Base-by-base conservation (phyloP, 2,329 filamentous ascomycete species). In the Ascochyta viciae-villosae region DNA sequence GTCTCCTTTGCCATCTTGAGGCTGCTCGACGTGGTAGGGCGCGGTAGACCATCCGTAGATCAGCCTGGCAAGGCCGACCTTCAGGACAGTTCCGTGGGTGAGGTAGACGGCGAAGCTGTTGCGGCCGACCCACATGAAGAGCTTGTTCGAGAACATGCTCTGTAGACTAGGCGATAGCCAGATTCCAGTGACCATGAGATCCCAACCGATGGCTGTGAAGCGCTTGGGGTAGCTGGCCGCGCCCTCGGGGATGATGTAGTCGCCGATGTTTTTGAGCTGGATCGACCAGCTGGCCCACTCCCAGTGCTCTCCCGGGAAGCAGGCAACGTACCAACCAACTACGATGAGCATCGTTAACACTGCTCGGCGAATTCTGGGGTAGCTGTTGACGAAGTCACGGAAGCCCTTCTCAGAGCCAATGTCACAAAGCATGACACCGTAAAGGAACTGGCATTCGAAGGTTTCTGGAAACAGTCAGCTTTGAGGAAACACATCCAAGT, bases 71-170 rank as follows among this genome's bases (percentile, higher is more conserved):
- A 82, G 77, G 1, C 83, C 77, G 2, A 80, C 81, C 19, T 82
- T 80, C 41, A 85, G 68, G 15, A 85, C 76, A 0, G 82, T 83
- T 42, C 82, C 82, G 65, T 85, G 82, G 9, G 80, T 76, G 12
- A 85, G 78, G 63, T 85, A 85, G 4, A 85, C 82, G 23, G 82
- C 82, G 56, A 84, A 84, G 49, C 80, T 82, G 67, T 83, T 81
- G 56, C 79, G 77, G n/a, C 82, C 82, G 3, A 84, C 73, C 81
- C 81, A 84, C 55, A 83, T 79, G 33, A 84, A 79, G 2, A 81
- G 61, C 26, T 77, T 76, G 67, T 81, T 81, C 4, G 80, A 81
- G 23, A 85, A 78, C 19, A 82, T 74, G 24, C 76, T 75, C 61
- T 83, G 81, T 7, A 82, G 72, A 5, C 74, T 67, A 0, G 81